These are phyloP conservation scores for Talaromyces amestolkiae DNA, from an alignment of 2,329 filamentous ascomycete genomes.

Conservation along the genomic window DNA sequence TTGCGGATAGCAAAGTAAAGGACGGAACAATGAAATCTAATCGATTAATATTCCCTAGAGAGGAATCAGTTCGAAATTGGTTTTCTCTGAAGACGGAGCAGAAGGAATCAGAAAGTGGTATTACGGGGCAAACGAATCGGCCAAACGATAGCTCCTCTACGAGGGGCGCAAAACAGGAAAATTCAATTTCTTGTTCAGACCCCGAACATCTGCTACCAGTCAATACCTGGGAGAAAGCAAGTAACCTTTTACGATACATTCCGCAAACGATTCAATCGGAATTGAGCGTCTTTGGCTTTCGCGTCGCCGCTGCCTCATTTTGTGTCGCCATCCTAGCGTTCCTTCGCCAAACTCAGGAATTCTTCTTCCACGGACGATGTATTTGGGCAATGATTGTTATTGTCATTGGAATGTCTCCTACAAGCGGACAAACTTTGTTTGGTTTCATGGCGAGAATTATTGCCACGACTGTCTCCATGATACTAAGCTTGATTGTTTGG, in stretches of 20 bases:
- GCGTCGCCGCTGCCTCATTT: slow-evolving; percentile 70
- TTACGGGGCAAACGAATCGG: not conserved
- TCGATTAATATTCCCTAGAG: not conserved
- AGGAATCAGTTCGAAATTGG: not conserved
- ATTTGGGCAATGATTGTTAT: slow-evolving; percentile 78
- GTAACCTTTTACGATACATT: slow-evolving; percentile 58
- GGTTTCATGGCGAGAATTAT: slow-evolving; percentile 64
- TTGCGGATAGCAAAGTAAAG: not conserved
- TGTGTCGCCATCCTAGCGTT: slow-evolving; percentile 67
- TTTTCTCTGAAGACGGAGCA: slow-evolving; percentile 47
- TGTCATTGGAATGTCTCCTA: slow-evolving; percentile 67
- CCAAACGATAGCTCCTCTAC: slow-evolving; percentile 46
- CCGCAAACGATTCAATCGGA: slow-evolving; percentile 61
- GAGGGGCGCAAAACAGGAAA: slow-evolving; percentile 51
- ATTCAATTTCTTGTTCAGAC: slow-evolving; percentile 47
- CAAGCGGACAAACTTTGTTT: slow-evolving; percentile 67
- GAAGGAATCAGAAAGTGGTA: not conserved
- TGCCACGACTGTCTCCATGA: slow-evolving; percentile 65
- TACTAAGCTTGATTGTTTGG: slow-evolving; percentile 64
- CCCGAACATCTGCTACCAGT: slow-evolving; percentile 69
- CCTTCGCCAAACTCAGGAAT: slow-evolving; percentile 60
- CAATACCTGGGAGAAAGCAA: slow-evolving; percentile 60
- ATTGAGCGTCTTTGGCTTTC: slow-evolving; percentile 68
- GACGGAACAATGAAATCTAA: slow-evolving; percentile 1
- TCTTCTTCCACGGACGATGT: slow-evolving; percentile 67